Evolutionary conservation across 495 filamentous ascomycete genomes (phyloP), one percentile per base, ranked within the genome.

Genomic region (Xylaria nigripes): DNA sequence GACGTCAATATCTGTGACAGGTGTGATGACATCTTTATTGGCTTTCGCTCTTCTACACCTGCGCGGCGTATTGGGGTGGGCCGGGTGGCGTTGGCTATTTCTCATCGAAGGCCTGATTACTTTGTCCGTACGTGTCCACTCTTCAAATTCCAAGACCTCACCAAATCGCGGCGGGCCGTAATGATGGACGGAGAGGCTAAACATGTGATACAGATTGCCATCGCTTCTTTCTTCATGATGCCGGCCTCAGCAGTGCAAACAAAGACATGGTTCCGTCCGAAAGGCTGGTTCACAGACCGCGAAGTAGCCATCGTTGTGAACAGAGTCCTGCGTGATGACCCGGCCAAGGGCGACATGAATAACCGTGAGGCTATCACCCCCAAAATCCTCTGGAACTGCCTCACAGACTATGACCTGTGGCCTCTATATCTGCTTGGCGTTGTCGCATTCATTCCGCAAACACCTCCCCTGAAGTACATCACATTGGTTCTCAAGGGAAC

Each of bases 381-480:
- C 0, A 78, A 65, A 32, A 63, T 77, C 18, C 72, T 89, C 22
- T 83, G 79, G 75, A 57, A 77, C 23, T 72, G 77, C 4, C 59
- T 90, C 8, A 79, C 71, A 30, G 86, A 89, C 64, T 89, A 81
- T 52, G 81, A 90, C 55, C 73, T 90, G 59, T 90, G 86, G 85
- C 81, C 83, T 0, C 72, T 88, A 19, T 89, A 88, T 56, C 53
- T 82, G 6, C 66, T 89, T 13, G 85, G 86, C 3, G 34, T 89
- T 4, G 69, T 72, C 0, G 81, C 75, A 64, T 71, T 74, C 51
- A 83, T 86, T 15, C 84, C 86, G 0, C 69, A 70, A 21, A 68
- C 70, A 0, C 81, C 84, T 0, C 74, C 76, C 6, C 72, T 66
- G 4, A 71, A 58, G 15, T 90, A 89, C 52, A 70, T 89, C 45